Evolutionary conservation across 176 grass and related monocot genomes (phyloP), one percentile per base, ranked within the genome.

Genomic region (Echinochloa phyllopogon): DNA sequence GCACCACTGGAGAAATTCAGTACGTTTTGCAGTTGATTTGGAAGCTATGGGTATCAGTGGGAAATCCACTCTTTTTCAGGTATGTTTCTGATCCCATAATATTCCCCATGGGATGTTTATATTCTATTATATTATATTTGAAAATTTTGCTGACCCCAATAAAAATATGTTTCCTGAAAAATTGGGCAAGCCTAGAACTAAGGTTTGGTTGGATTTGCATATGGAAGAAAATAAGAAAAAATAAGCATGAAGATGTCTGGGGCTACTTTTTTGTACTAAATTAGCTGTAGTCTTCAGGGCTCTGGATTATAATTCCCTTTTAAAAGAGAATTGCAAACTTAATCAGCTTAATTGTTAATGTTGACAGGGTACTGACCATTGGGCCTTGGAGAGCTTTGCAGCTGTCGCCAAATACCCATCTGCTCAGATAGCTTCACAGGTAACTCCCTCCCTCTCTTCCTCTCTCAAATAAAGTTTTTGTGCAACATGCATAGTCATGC

Each of bases 21-120:
- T 99, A 75, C 70, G 23, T 77, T 96, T 99, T 92, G 96, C 78
- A 58, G 45, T 99, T 11, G 93, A 99, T 94, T 85, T 99, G 70
- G 96, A 99, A 87, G 96, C 96, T 81, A 93, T 99, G 82, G 96
- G 93, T 51, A 92, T 96, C 77, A 84, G 96, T 57, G 96, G 96
- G 37, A 95, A 91, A 66, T 99, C 96, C 70, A 95, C 64, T 40
- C 87, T 99, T 73, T 96, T 99, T 84, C 93, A 94, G 91, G 93
- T 91, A 10, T 8, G 57, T 69, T 78, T 85, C 50, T 67, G 20
- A 37, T 66, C 41, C 78, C 82, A 17, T 70, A 43, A 21, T 82
- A 63, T 84, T 55, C 57, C 52, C 23, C 36, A 69, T 48, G 82
- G 70, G n/a, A 75, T 58, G 38, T 33, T 33, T 25, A 84, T 6